phyloP scores from a whole-genome alignment of 2,329 filamentous ascomycete genomes.

The Pseudogymnoascus sp. region DNA sequence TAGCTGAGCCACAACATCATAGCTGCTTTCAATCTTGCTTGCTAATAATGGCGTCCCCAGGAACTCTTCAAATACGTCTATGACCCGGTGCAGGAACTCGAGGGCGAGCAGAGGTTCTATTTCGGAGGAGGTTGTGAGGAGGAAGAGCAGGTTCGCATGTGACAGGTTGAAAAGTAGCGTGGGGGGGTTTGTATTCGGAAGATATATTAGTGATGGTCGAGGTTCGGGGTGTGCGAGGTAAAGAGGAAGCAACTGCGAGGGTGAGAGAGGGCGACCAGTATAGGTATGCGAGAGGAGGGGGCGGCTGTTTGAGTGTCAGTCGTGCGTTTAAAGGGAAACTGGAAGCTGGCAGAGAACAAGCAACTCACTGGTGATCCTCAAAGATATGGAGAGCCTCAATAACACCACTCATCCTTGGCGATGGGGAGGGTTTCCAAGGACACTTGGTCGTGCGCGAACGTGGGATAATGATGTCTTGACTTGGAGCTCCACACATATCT shows the following conservation, averaged over 20 bases:
- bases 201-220: slow-evolving; percentile 77
- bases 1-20: slow-evolving; percentile 89
- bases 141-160: slow-evolving; percentile 81
- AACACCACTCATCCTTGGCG: slow-evolving; percentile 64
- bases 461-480: slow-evolving; percentile 9
- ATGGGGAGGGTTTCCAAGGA: background rate
- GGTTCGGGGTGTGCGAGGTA: slow-evolving; percentile 77
- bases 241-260: slow-evolving; percentile 69
- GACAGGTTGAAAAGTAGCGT: slow-evolving; percentile 80
- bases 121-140: slow-evolving; percentile 78
- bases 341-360: slow-evolving; percentile 14
- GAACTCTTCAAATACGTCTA: slow-evolving; percentile 92
- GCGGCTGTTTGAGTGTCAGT: slow-evolving; percentile 45
- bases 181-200: slow-evolving; percentile 72
- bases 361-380: slow-evolving; percentile 79
- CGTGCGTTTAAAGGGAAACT: background rate
- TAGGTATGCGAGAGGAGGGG: slow-evolving; percentile 85
- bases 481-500: slow-evolving; percentile 8
- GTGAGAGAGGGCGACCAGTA: slow-evolving; percentile 69
- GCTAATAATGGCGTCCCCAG: slow-evolving; percentile 79
- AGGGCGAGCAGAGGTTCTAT: slow-evolving; percentile 82
- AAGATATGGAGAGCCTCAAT: slow-evolving; percentile 96
- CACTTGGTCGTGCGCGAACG: slow-evolving; percentile 1
- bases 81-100: slow-evolving; percentile 87
- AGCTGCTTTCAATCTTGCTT: slow-evolving; percentile 78